Evolutionary conservation across 2,329 filamentous ascomycete species (phyloP).

Genomic region (Botrytis medusae): DNA sequence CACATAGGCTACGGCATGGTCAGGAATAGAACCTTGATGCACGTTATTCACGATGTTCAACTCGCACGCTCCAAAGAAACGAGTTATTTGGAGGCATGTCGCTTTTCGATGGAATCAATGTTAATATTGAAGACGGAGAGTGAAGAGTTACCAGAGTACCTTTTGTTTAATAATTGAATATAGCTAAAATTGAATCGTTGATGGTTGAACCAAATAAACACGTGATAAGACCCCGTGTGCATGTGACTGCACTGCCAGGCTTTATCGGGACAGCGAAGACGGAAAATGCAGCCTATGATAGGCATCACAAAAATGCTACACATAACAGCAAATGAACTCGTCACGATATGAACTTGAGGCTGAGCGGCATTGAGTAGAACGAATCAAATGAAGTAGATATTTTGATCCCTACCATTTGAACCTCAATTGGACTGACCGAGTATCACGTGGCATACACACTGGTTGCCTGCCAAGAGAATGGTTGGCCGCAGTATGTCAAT

Average conservation of each 20-base stretch:
- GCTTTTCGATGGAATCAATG: background rate
- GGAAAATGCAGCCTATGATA: background rate
- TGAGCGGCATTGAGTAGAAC: background rate
- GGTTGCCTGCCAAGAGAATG: constrained; percentile 16
- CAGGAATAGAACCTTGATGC: background rate
- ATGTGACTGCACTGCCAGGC: background rate
- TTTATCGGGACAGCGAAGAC: background rate
- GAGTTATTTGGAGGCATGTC: background rate
- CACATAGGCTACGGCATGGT: background rate
- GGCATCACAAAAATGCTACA: background rate
- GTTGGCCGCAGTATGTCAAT: background rate
- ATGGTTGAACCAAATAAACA: background rate
- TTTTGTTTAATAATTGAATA: background rate
- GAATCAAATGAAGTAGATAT: constrained; percentile 14
- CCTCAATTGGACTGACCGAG: constrained; percentile 9
- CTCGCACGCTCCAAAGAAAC: background rate
- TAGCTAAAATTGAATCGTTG: background rate
- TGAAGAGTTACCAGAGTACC: no score
- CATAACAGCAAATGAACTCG: constrained; percentile 7
- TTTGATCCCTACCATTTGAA: constrained; percentile 10
- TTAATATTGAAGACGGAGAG: background rate
- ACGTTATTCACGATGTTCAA: background rate
- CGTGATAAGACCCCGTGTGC: background rate
- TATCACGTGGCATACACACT: constrained; percentile 4
- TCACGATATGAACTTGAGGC: constrained; percentile 13